A percentile compares a stretch with the other conserved stretches of the same genome.
phyloP scores from a whole-genome alignment of 495 filamentous ascomycete species.

The Talaromyces adpressus region DNA sequence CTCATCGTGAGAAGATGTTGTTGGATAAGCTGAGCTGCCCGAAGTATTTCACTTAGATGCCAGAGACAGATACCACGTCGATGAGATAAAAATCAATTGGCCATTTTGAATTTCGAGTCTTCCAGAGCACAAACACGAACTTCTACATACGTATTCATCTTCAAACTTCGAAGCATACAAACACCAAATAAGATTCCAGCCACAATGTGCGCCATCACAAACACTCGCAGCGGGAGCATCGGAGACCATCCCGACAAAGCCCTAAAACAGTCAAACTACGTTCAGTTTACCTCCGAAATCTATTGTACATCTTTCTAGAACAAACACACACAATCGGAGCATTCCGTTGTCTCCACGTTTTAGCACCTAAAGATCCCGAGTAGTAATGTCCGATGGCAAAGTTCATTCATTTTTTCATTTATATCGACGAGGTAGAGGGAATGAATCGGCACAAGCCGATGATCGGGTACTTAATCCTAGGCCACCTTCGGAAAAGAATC shows the following conservation, averaged over 20 bases:
- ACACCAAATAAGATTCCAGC: not conserved
- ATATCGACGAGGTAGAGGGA: too few species aligned
- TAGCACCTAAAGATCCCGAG: not conserved
- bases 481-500: too few species aligned
- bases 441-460: not conserved
- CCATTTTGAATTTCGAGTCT: too few species aligned
- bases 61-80: too few species aligned
- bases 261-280: not conserved
- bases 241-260: not conserved
- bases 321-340: not conserved
- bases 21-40: too few species aligned
- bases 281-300: not conserved
- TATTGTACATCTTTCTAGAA: not conserved
- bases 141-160: too few species aligned
- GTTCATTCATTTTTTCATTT: not conserved
- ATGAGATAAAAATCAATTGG: too few species aligned
- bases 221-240: not conserved
- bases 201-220: not conserved
- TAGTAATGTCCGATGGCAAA: not conserved
- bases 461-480: not conserved
- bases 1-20: too few species aligned
- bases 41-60: too few species aligned
- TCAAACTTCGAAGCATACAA: too few species aligned
- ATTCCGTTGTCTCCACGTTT: not conserved
- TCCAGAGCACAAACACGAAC: too few species aligned